A percentile compares a stretch with the other conserved stretches of the same genome.
Evolutionary conservation across 1,284 basidiomycete species (phyloP).

Genomic region (Schizophyllum commune): DNA sequence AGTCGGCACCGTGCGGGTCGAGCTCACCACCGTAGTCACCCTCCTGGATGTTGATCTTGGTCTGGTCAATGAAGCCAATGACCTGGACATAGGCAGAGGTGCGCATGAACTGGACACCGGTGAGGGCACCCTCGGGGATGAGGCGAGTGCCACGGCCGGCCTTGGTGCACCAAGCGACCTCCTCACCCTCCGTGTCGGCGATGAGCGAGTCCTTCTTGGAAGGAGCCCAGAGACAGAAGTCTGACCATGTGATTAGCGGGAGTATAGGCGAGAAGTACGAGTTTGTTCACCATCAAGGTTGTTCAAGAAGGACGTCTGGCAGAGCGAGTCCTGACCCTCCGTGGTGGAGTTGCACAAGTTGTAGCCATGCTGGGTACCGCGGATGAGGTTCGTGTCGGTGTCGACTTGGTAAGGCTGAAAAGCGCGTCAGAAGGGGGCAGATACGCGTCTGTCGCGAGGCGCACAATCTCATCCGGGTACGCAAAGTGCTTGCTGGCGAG

Average conservation of each 20-base stretch:
- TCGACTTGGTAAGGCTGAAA: conserved; percentile 51
- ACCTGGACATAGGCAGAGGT: conserved; percentile 40
- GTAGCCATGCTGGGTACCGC: conserved; percentile 58
- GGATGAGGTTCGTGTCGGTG: conserved; percentile 35
- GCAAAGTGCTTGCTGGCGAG: conserved; percentile 44
- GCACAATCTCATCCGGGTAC: conserved; percentile 42
- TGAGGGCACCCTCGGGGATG: background rate
- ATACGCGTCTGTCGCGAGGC: conserved; percentile 10
- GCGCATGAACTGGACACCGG: conserved; percentile 27
- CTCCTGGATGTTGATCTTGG: conserved; percentile 30
- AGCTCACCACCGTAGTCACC: conserved; percentile 42
- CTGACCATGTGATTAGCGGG: conserved; percentile 22
- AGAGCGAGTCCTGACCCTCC: conserved; percentile 46
- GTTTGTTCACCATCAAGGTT: conserved; percentile 38
- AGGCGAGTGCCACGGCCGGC: conserved; percentile 19
- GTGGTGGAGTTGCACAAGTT: conserved; percentile 70
- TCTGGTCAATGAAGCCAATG: conserved; percentile 41
- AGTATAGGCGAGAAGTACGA: background rate
- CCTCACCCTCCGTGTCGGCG: conserved; percentile 57
- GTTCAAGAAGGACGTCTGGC: conserved; percentile 58
- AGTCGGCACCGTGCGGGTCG: conserved; percentile 31
- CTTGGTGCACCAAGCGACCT: conserved; percentile 64
- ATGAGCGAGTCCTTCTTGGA: conserved; percentile 35
- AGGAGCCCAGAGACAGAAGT: conserved; percentile 52
- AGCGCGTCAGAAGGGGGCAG: background rate